These are phyloP conservation scores for Cyamopsis tetragonoloba DNA, from an alignment of 306 rosid genomes.

Conservation along the genomic window DNA sequence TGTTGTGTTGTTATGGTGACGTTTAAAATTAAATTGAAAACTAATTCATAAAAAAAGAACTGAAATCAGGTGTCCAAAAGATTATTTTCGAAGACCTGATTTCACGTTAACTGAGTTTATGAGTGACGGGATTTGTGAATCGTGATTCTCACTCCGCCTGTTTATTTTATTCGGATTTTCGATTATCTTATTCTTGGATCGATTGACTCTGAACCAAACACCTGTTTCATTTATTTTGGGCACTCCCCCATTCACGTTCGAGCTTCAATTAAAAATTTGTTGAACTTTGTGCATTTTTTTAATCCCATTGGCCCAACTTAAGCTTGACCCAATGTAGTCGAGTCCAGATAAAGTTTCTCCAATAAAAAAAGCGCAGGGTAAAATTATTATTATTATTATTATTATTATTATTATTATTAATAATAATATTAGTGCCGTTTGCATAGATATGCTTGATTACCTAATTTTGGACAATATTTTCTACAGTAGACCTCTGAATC, in stretches of 20 bases:
- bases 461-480: too few relatives aligned
- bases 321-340: too few relatives aligned
- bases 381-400: too few relatives aligned
- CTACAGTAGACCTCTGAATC: too few relatives aligned
- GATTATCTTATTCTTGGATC: constrained; percentile 23
- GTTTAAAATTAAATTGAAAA: neutral
- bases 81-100: constrained; percentile 48
- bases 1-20: too few relatives aligned
- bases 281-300: neutral
- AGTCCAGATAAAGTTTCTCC: too few relatives aligned
- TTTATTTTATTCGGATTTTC: neutral
- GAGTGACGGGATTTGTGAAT: constrained; percentile 6
- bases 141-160: neutral
- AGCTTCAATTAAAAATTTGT: neutral
- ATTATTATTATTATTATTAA: too few relatives aligned
- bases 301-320: neutral
- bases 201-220: constrained; percentile 39
- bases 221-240: constrained; percentile 11
- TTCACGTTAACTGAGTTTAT: constrained; percentile 26
- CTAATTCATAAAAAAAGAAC: neutral
- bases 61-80: constrained; percentile 42
- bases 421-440: too few relatives aligned
- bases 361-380: too few relatives aligned
- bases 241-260: constrained; percentile 8
- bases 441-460: too few relatives aligned